Conservation (phyloP, 2,329 filamentous ascomycete genomes). For the Penicillium janthinellum region DNA sequence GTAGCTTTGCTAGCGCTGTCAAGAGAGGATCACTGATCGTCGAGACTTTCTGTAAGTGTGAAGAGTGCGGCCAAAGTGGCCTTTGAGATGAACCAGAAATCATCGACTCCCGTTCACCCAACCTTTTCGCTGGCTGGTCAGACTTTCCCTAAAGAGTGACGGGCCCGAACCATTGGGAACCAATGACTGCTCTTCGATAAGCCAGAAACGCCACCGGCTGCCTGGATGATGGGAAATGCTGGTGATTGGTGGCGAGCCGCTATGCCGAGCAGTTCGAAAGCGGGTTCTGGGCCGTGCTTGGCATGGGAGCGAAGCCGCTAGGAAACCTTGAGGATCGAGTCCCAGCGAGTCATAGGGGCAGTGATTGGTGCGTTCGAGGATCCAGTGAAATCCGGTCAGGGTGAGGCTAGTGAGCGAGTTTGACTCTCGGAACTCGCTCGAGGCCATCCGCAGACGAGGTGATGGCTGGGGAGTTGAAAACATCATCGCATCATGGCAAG, state of each 20-base stretch:
- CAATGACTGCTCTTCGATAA: constrained; percentile 23
- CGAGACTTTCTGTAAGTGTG: not conserved
- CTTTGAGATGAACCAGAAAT: no score
- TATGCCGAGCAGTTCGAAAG: not conserved
- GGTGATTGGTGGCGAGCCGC: not conserved
- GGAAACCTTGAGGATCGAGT: not conserved
- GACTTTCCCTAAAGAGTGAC: not conserved
- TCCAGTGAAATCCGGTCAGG: not conserved
- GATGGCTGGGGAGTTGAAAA: not conserved
- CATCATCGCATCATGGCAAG: not conserved
- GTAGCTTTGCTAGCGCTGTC: not conserved
- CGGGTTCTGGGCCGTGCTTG: not conserved
- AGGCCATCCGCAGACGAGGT: not conserved
- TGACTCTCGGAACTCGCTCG: not conserved
- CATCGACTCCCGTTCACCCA: not conserved
- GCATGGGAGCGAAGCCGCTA: not conserved
- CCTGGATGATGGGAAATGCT: constrained; percentile 14
- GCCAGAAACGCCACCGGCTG: constrained; percentile 18
- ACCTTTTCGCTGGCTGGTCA: not conserved
- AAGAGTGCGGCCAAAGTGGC: no score
- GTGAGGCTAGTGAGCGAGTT: not conserved
- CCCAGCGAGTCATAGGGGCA: no score
- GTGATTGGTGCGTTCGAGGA: not conserved
- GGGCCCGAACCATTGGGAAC: not conserved
- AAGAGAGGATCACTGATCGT: not conserved